Conservation (phyloP, 1,139 yeast genomes). For the Hyphopichia burtonii region DNA sequence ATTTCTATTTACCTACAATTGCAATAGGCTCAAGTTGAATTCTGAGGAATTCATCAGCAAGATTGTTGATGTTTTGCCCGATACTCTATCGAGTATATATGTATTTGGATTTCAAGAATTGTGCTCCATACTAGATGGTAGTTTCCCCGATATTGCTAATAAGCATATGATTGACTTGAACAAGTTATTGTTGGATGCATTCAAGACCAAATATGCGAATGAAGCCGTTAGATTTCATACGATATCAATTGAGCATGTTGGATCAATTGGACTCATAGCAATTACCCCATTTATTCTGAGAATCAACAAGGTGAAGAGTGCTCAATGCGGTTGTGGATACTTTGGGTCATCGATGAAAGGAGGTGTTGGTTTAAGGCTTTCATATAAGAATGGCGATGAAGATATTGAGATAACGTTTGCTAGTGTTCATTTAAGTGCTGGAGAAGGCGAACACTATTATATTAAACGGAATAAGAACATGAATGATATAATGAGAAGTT, state of each 20-base stretch:
- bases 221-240: slow-evolving; percentile 38
- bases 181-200: slow-evolving; percentile 36
- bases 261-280: slow-evolving; percentile 65
- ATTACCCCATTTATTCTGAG: slow-evolving; percentile 45
- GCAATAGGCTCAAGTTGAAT: slow-evolving; percentile 29
- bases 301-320: slow-evolving; percentile 25
- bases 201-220: slow-evolving; percentile 34
- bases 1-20: slow-evolving; percentile 41
- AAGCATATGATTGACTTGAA: slow-evolving; percentile 41
- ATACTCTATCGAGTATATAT: slow-evolving; percentile 42
- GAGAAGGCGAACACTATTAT: slow-evolving; percentile 58
- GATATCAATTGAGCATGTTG: slow-evolving; percentile 50
- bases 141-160: slow-evolving; percentile 41
- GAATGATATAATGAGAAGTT: slow-evolving; percentile 45
- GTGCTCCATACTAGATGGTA: slow-evolving; percentile 62
- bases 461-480: slow-evolving; percentile 54
- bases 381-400: slow-evolving; percentile 16
- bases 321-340: slow-evolving; percentile 54
- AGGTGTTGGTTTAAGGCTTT: slow-evolving; percentile 60
- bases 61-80: slow-evolving; percentile 29
- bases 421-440: slow-evolving; percentile 71
- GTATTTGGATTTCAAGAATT: slow-evolving; percentile 79
- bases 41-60: slow-evolving; percentile 22
- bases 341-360: slow-evolving; percentile 71
- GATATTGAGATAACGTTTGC: slow-evolving; percentile 57